Conservation (phyloP, 495 filamentous ascomycete genomes). For the Echria macrotheca region DNA sequence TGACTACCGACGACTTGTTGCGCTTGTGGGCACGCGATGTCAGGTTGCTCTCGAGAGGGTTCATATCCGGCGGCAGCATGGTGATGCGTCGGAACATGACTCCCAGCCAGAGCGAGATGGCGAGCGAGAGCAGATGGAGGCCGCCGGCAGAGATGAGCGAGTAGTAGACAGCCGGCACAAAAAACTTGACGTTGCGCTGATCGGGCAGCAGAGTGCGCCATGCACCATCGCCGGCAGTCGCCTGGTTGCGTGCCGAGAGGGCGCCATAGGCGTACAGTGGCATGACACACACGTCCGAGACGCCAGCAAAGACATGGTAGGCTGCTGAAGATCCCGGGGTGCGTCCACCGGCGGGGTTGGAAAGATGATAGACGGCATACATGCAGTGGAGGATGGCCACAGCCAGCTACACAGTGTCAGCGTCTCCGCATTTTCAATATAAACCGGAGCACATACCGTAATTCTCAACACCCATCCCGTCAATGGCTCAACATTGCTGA, state of each 20-base stretch:
- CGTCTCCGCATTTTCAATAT: no score
- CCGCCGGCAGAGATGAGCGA: conserved; percentile 53
- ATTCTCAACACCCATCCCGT: conserved; percentile 72
- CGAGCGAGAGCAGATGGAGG: conserved; percentile 64
- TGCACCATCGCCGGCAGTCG: conserved; percentile 21
- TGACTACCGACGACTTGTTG: conserved; percentile 65
- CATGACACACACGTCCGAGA: conserved; percentile 65
- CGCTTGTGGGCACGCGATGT: conserved; percentile 71
- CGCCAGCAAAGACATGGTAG: conserved; percentile 74
- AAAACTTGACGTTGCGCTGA: conserved; percentile 40
- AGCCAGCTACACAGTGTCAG: conserved; percentile 46
- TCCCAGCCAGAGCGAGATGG: conserved; percentile 63
- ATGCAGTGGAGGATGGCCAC: conserved; percentile 62
- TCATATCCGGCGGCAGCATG: conserved; percentile 82
- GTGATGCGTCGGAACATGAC: conserved; percentile 76
- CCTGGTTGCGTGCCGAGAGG: conserved; percentile 49
- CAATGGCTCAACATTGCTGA: conserved; percentile 55
- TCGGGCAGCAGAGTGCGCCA: conserved; percentile 61
- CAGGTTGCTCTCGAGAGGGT: conserved; percentile 79
- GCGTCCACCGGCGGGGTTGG: conserved; percentile 57
- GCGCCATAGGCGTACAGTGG: conserved; percentile 74
- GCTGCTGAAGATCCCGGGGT: conserved; percentile 73
- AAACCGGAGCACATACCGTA: conserved; percentile 53
- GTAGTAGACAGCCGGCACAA: conserved; percentile 61
- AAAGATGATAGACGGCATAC: conserved; percentile 76